Percentiles rank a stretch among this genome's conserved stretches.
Evolutionary conservation across 2,329 filamentous ascomycete species (phyloP).

Genomic region (Mycogone perniciosa): DNA sequence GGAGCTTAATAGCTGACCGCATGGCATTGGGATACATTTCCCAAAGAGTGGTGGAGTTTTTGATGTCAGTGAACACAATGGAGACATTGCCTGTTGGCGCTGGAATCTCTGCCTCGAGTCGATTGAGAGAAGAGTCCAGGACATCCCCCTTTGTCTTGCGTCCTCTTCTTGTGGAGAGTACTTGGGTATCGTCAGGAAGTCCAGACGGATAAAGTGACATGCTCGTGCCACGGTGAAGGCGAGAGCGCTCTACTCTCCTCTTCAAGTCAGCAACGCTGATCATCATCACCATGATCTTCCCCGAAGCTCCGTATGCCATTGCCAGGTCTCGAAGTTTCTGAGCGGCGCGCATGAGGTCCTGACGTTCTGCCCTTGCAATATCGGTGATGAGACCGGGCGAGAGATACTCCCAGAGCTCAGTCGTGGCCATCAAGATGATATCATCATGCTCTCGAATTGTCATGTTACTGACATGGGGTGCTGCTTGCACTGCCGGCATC

Average conservation of each 20-base stretch:
- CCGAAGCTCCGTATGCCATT: conserved; percentile 87
- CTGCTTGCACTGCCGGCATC: conserved; percentile 88
- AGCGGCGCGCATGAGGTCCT: conserved; percentile 88
- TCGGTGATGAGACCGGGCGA: conserved; percentile 87
- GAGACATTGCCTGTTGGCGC: conserved; percentile 85
- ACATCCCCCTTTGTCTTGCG: conserved; percentile 58
- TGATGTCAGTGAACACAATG: conserved; percentile 98
- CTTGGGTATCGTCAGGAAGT: conserved; percentile 62
- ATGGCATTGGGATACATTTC: conserved; percentile 92
- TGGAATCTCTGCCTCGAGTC: conserved; percentile 84
- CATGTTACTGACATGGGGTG: conserved; percentile 73
- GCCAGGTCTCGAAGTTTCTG: conserved; percentile 92
- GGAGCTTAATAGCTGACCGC: conserved; percentile 92
- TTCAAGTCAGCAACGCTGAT: conserved; percentile 88
- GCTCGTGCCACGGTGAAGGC: conserved; percentile 67
- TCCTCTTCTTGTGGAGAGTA: conserved; percentile 56
- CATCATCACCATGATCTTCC: conserved; percentile 99
- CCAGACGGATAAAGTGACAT: conserved; percentile 78
- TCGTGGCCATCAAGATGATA: conserved; percentile 84
- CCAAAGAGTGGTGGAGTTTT: conserved; percentile 94
- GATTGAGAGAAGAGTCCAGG: conserved; percentile 80
- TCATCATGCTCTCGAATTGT: conserved; percentile 84
- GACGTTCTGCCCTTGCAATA: conserved; percentile 76
- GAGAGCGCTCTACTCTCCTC: conserved; percentile 69
- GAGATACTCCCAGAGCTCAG: conserved; percentile 92